Base-by-base conservation (phyloP, 2,329 filamentous ascomycete genomes). In the Trichoderma endophyticum region DNA sequence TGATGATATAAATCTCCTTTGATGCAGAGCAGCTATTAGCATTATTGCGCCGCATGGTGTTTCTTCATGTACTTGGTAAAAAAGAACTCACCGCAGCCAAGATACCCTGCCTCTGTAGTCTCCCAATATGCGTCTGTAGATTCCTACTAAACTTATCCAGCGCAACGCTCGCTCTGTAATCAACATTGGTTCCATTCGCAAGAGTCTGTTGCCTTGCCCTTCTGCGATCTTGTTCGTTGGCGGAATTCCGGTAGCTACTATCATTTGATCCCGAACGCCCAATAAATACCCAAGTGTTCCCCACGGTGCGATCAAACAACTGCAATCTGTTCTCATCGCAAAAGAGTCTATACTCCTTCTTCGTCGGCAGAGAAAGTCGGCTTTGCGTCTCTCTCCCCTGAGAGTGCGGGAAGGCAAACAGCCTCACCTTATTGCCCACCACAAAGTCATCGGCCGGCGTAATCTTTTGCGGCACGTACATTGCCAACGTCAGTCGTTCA, bases 1-100 rank as follows among this genome's bases (percentile, higher is more conserved):
- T 83, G 66, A 84, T 83, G 7, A 83, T 79, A 63, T 83, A 84
- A 9, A 84, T 77, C 73, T 84, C 82, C 81, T 83, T 28, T 6
- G 26, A 28, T 28, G 26, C 26, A 28, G 26, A 28, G 26, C 26
- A 28, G 26, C 26, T 28, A 28, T 28, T 28, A 28, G 26, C 26
- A 28, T 28, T 5, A 28, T 28, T 28, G 26, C 26, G 26, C 26
- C 26, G 4, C 26, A 5, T 28, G 26, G 26, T 28, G 26, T 28
- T 28, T 28, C 26, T 28, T 28, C 4, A 39, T 14, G 12, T 15
- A 39, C 12, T 15, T 15, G 2, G 9, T 51, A 12, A 12, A 24
- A 24, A n/a, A n/a, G n/a, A 30, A 77, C 80, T 76, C 74, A 82
- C 82, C n/a, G 81, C 82, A 12, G 73, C 80, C 7, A 78, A 62